Percentiles rank a stretch among this genome's conserved stretches.
These are phyloP conservation scores for Pseudoscleropodium purum DNA, from an alignment of 225 moss, liverwort and hornwort species.

Conservation along the genomic window DNA sequence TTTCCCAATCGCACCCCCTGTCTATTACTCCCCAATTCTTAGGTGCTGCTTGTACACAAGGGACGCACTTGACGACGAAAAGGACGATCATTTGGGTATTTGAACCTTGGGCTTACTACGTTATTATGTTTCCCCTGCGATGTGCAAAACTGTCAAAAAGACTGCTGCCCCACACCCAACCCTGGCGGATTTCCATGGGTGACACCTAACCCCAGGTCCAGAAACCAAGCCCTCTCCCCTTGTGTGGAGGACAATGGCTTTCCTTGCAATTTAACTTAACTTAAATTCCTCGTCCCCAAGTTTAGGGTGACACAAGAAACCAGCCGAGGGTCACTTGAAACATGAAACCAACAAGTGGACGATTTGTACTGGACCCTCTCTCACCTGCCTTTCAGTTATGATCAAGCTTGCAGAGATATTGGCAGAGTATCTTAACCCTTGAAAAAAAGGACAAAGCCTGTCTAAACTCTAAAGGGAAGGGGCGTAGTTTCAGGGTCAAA, in stretches of 20 bases:
- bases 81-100: background rate
- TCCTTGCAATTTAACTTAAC: background rate
- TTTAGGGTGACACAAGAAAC: background rate
- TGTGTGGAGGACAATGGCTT: background rate
- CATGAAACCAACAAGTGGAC: background rate
- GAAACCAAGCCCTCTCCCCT: background rate
- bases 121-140: background rate
- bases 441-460: background rate
- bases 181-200: background rate
- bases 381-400: background rate
- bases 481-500: background rate
- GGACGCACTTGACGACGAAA: background rate
- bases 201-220: background rate
- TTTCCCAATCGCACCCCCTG: background rate
- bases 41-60: accelerated
- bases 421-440: background rate
- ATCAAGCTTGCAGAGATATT: background rate
- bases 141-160: background rate
- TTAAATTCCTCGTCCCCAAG: background rate
- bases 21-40: background rate
- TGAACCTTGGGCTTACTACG: background rate
- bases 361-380: background rate
- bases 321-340: too few relatives aligned
- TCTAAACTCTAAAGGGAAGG: too few relatives aligned
- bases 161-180: background rate